Base-by-base conservation (phyloP, 2,329 filamentous ascomycete genomes). In the Harringtonia lauricola region DNA sequence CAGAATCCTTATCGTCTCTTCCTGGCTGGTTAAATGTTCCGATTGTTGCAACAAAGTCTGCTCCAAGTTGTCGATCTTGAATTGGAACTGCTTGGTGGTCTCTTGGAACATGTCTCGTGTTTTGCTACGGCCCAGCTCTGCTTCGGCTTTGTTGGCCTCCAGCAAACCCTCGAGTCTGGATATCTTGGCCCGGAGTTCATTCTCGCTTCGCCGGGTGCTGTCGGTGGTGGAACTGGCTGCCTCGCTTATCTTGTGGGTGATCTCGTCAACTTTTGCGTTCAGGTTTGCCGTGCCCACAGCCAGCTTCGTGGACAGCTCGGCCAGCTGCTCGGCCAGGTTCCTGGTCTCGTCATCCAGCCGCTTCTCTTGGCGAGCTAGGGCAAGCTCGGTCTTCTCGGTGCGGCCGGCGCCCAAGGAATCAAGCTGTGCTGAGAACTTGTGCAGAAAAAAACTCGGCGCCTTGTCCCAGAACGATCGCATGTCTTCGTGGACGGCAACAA, bases 331-430 rank as follows among this genome's bases (percentile, higher is more conserved):
- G n/a, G 12, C 35, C 13, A 50, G 40, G 10, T 45, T 40, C 13
- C 38, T 42, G 26, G 48, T 21, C 18, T 51, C 51, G 15, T 52
- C 48, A 14, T 51, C 48, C 9, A 52, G 28, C 19, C 43, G 37
- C 39, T 50, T 43, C 29, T 49, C 40, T 8, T 51, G 36, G 17
- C 47, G 43, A 8, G 42, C 21, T 10, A 52, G 15, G 2, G 43
- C 39, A 14, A 45, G 36, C 26, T 49, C 47, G 29, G 21, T 37
- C 19, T 45, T 48, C 22, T 50, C 44, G 14, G 28, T 41, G 1
- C 40, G 45, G 2, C 35, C 9, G 15, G 39, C 30, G 13, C 42
- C 34, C 8, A 51, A 14, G 5, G 36, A 24, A 17, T 47, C 40
- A 5, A 52, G 29, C 36, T 50, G 47, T 7, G 38, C 38, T 1